Base-by-base conservation (phyloP, 2,329 filamentous ascomycete genomes). In the Sporothrix pallida region DNA sequence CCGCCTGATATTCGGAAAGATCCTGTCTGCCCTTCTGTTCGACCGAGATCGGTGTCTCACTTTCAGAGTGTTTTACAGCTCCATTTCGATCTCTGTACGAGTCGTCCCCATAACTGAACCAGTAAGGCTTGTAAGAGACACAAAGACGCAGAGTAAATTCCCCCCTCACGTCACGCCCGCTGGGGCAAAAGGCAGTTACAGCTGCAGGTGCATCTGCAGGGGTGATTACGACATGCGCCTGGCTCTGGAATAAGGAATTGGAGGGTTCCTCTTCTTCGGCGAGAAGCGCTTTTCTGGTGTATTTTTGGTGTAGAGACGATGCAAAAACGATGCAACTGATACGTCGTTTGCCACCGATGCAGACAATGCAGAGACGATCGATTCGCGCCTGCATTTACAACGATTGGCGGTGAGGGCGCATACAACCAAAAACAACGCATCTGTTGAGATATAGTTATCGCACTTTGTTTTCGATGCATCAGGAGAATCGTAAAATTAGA, bases 181-280 rank as follows among this genome's bases (percentile, higher is more conserved):
- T 37, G 56, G 56, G 26, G 13, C 56, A 37, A 23, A 26, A 26
- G 23, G 52, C 52, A 10, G 20, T 12, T 56, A 23, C 20, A 60
- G 37, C 56, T 15, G 56, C 31, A 37, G 31, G 5, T 26, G 26
- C 56, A 37, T 23, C 62, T 67, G 62, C 62, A 67, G 62, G 62
- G 62, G 62, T 67, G 42, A 48, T 67, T 67, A 67, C 62, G 62
- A 67, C 62, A 67, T 67, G 62, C 42, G 12, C 26, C 13, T 26
- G 56, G 26, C 56, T 20, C 26, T 37, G 56, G 26, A 60, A 60
- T 37, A 37, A 37, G 7, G 31, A 37, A 37, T 37, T 37, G 31
- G 26, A 60, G 56, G 42, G 42, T 46, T 13, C 62, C 62, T 67
- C 62, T 67, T 67, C 62, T 48, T 67, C 62, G 62, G 62, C n/a